Evolutionary conservation across 2,329 filamentous ascomycete genomes (phyloP).

Genomic region (Dactylellina cionopaga): DNA sequence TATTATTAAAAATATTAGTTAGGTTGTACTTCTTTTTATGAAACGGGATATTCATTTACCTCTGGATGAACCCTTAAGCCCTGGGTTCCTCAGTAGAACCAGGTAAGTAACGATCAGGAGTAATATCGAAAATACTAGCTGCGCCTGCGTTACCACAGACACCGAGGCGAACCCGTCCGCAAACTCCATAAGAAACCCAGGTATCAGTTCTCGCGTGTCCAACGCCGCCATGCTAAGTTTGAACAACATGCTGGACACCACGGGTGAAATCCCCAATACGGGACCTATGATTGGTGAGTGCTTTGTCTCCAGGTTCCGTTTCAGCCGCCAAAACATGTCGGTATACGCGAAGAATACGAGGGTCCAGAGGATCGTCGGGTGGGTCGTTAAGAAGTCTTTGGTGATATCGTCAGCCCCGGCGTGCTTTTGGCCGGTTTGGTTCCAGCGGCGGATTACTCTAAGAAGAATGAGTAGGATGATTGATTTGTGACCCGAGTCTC

Average conservation of each 20-base stretch:
- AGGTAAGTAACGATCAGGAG: slow-evolving; percentile 59
- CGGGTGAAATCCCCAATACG: slow-evolving; percentile 62
- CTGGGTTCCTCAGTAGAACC: slow-evolving; percentile 59
- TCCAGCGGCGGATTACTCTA: slow-evolving; percentile 81
- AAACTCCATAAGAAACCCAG: slow-evolving; percentile 59
- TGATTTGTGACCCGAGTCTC: slow-evolving; percentile 53
- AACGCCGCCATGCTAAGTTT: slow-evolving; percentile 88
- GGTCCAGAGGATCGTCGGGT: slow-evolving; percentile 77
- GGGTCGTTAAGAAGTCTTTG: slow-evolving; percentile 72
- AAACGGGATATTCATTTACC: not conserved
- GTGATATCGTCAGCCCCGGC: slow-evolving; percentile 90
- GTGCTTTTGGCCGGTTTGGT: slow-evolving; percentile 96
- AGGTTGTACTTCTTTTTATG: not conserved
- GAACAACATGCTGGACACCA: slow-evolving; percentile 76
- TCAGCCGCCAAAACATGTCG: slow-evolving; percentile 65
- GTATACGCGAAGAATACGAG: slow-evolving; percentile 76
- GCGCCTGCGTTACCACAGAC: slow-evolving; percentile 65
- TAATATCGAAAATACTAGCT: slow-evolving; percentile 38
- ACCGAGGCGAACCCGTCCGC: slow-evolving; percentile 61
- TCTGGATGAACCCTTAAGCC: not conserved
- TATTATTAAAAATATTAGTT: not conserved
- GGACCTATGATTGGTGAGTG: slow-evolving; percentile 61
- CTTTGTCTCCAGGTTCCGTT: slow-evolving; percentile 63
- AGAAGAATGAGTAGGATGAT: slow-evolving; percentile 70
- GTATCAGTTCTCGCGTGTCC: slow-evolving; percentile 84